A percentile compares a stretch with the other conserved stretches of the same genome.
These are phyloP conservation scores for Diatrype stigma DNA, from an alignment of 2,329 filamentous ascomycete genomes.

Conservation along the genomic window DNA sequence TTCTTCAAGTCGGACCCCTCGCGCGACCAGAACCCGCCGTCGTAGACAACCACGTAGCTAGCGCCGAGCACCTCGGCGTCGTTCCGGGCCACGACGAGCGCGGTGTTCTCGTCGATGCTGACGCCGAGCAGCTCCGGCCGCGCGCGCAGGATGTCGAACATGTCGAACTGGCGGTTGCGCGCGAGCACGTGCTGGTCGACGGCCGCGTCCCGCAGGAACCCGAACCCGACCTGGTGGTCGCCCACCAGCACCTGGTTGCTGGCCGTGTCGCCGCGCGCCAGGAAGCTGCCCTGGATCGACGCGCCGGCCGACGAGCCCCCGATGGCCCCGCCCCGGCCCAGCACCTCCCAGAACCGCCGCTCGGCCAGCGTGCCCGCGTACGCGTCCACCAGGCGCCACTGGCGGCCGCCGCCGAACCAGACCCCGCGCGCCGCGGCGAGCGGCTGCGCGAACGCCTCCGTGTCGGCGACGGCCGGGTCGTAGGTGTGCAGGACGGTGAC, in stretches of 20 bases:
- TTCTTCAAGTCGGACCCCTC: slow-evolving; percentile 26
- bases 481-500: slow-evolving; percentile 30
- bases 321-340: slow-evolving; percentile 24
- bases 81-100: slow-evolving; percentile 25
- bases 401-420: slow-evolving; percentile 29
- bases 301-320: slow-evolving; percentile 27
- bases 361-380: slow-evolving; percentile 29
- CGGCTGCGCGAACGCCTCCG: slow-evolving; percentile 26
- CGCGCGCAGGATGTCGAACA: slow-evolving; percentile 29
- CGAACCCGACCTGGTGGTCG: slow-evolving; percentile 28
- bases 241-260: slow-evolving; percentile 28
- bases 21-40: slow-evolving; percentile 26
- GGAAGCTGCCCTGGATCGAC: slow-evolving; percentile 28
- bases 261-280: slow-evolving; percentile 27
- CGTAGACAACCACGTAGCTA: slow-evolving; percentile 28
- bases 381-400: slow-evolving; percentile 30
- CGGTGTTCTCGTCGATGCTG: slow-evolving; percentile 29
- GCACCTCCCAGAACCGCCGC: slow-evolving; percentile 22
- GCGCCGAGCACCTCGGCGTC: slow-evolving; percentile 23
- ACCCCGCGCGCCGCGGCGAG: slow-evolving; percentile 20
- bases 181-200: slow-evolving; percentile 30
- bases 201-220: slow-evolving; percentile 24
- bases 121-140: slow-evolving; percentile 27
- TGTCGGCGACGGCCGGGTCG: slow-evolving; percentile 25
- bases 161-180: slow-evolving; percentile 27